Evolutionary conservation across 768 basidiomycete genomes (phyloP), one percentile per base, ranked within the genome.

Genomic region (Clathrus columnatus): DNA sequence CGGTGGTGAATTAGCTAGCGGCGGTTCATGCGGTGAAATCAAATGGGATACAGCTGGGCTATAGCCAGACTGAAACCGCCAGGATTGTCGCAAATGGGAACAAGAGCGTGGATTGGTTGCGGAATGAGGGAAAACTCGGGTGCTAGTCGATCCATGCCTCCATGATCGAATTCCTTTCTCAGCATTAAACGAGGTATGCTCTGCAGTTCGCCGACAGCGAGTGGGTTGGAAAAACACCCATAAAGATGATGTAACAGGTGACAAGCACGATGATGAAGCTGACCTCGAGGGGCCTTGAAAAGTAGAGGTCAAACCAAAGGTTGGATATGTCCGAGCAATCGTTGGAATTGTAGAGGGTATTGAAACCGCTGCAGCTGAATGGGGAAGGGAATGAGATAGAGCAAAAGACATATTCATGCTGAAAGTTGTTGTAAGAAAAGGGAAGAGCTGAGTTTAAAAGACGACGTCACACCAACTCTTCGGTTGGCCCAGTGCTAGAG

Each of bases 1-100:
- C 21, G 83, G 77, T 6, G 81, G 79, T 8, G 80, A 66, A 55
- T 82, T 76, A 16, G 73, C 65, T 17, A 69, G 57, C 11, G 63
- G 61, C 17, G 63, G 58, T 27, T 59, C 51, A 6, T 47, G 27
- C 10, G 48, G 32, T 20, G 26, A 14, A 10, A 20, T 48, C 26
- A 18, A 55, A 30, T 36, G 36, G 11, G 36, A 36, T 36, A 36
- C 7, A 8, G 36, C n/a, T 36, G 36, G n/a, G 7, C n/a, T 36
- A 36, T 36, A 36, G n/a, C n/a, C n/a, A n/a, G n/a, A n/a, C 36
- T n/a, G 36, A 11, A 8, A 36, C 2, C 36, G 36, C n/a, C 14
- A n/a, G n/a, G 11, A n/a, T 14, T 36, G 36, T n/a, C n/a, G 36
- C 36, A 36, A 36, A 11, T 11, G 36, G 36, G 10, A 14, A 36